phyloP scores from a whole-genome alignment of 2,329 filamentous ascomycete species.

The Aspergillus fischeri region DNA sequence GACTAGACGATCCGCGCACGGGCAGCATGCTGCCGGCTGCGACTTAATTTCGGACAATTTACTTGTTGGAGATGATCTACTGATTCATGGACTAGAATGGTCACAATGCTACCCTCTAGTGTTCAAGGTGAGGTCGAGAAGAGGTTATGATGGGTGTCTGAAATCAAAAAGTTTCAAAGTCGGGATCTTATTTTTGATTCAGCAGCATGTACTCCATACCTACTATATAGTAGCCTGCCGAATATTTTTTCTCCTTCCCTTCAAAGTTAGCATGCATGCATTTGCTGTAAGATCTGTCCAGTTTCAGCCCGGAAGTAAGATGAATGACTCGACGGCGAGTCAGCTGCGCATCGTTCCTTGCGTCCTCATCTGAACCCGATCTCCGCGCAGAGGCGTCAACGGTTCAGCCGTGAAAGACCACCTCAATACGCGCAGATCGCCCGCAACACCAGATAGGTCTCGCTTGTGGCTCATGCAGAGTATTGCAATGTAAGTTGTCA shows the following conservation, averaged over 20 bases:
- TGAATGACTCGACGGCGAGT: not conserved
- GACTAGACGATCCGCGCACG: constrained; percentile 16
- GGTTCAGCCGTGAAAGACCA: not conserved
- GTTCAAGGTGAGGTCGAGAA: not conserved
- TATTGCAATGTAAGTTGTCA: not conserved
- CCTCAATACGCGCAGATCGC: too few relatives aligned
- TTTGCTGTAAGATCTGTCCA: not conserved
- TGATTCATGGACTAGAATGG: constrained; percentile 15
- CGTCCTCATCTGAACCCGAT: not conserved
- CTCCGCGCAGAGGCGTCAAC: not conserved
- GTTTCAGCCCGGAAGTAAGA: not conserved
- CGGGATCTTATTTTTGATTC: constrained; percentile 7
- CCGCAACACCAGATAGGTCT: too few relatives aligned
- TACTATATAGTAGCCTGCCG: not conserved
- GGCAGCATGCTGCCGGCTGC: constrained; percentile 19
- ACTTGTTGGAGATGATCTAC: constrained; percentile 15
- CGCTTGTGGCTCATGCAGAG: not conserved
- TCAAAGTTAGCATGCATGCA: not conserved
- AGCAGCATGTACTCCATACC: constrained; percentile 2
- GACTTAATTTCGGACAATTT: constrained; percentile 16
- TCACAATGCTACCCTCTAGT: constrained; percentile 2
- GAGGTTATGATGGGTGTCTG: constrained; percentile 1
- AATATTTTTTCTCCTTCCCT: constrained; percentile 1
- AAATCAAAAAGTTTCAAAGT: constrained; percentile 3
- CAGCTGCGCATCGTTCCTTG: not conserved